Percentiles rank a stretch among this genome's conserved stretches.
Conservation (phyloP, 2,329 filamentous ascomycete genomes). For the Hypoxylon sp. region DNA sequence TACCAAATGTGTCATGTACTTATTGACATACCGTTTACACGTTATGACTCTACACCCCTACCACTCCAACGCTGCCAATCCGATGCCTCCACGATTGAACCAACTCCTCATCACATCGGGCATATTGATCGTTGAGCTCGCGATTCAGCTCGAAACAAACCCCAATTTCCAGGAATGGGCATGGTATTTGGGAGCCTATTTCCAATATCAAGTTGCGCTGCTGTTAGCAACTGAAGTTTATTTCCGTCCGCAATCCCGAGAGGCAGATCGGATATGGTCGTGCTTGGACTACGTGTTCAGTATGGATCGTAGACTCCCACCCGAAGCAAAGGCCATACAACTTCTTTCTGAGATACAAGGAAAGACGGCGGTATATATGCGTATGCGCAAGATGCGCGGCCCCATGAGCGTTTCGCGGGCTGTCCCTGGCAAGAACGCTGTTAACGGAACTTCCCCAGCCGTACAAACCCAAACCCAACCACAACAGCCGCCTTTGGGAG, state of each 20-base stretch:
- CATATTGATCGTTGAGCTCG: slow-evolving; percentile 65
- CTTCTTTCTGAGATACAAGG: slow-evolving; percentile 75
- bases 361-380: slow-evolving; percentile 72
- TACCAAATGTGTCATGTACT: slow-evolving; percentile 74
- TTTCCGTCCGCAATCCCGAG: slow-evolving; percentile 67
- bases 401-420: slow-evolving; percentile 63
- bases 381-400: slow-evolving; percentile 69
- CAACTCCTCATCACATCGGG: slow-evolving; percentile 75
- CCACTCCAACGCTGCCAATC: slow-evolving; percentile 62
- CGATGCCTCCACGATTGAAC: slow-evolving; percentile 74
- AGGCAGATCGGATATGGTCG: slow-evolving; percentile 77
- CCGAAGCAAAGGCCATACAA: slow-evolving; percentile 70
- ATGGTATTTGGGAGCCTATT: slow-evolving; percentile 80
- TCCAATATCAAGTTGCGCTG: slow-evolving; percentile 80
- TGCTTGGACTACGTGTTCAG: slow-evolving; percentile 81
- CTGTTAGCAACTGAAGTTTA: slow-evolving; percentile 78
- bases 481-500: slow-evolving; percentile 16
- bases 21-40: slow-evolving; percentile 74
- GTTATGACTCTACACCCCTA: slow-evolving; percentile 79
- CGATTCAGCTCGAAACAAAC: slow-evolving; percentile 63
- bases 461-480: slow-evolving; percentile 21
- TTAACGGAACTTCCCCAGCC: slow-evolving; percentile 47
- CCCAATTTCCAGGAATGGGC: slow-evolving; percentile 69
- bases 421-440: slow-evolving; percentile 56
- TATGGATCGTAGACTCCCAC: slow-evolving; percentile 66